Evolutionary conservation across 768 basidiomycete genomes (phyloP).

Genomic region (Agaricus blazei): DNA sequence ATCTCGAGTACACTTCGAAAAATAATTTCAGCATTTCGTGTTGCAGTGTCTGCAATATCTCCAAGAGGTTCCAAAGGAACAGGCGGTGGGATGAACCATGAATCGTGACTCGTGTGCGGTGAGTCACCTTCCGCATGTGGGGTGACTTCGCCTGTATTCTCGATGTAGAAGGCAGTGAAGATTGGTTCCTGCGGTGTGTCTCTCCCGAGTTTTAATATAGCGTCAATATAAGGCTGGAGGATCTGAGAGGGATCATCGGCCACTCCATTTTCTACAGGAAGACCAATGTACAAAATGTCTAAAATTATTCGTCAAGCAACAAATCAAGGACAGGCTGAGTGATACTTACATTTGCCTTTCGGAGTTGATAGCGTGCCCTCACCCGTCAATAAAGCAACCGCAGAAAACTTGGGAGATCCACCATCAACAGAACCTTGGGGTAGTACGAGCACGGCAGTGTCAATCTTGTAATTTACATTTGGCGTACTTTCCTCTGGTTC

Average conservation of each 20-base stretch:
- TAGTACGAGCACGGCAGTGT: constrained; percentile 70
- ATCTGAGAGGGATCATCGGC: constrained; percentile 27
- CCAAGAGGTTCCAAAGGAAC: constrained; percentile 23
- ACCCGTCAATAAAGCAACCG: constrained; percentile 64
- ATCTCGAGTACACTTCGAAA: constrained; percentile 12
- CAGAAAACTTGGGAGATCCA: constrained; percentile 44
- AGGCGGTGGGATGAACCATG: constrained; percentile 6
- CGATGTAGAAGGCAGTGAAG: constrained; percentile 54
- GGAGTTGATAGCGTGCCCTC: constrained; percentile 74
- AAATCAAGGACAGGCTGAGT: background rate
- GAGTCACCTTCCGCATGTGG: background rate
- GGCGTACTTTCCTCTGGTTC: constrained; percentile 18
- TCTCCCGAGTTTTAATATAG: constrained; percentile 30
- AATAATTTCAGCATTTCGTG: constrained; percentile 44
- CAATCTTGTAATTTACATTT: constrained; percentile 29
- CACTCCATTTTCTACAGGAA: constrained; percentile 34
- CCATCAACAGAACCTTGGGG: constrained; percentile 59
- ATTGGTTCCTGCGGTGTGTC: constrained; percentile 29
- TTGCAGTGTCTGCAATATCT: constrained; percentile 52
- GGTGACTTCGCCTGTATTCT: constrained; percentile 23
- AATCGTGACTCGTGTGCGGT: background rate
- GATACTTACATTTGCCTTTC: constrained; percentile 57
- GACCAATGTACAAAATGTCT: constrained; percentile 45
- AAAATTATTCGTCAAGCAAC: background rate
- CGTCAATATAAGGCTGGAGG: constrained; percentile 54